These are phyloP conservation scores for Pyrus bretschneideri DNA, from an alignment of 306 rosid species.

Conservation along the genomic window DNA sequence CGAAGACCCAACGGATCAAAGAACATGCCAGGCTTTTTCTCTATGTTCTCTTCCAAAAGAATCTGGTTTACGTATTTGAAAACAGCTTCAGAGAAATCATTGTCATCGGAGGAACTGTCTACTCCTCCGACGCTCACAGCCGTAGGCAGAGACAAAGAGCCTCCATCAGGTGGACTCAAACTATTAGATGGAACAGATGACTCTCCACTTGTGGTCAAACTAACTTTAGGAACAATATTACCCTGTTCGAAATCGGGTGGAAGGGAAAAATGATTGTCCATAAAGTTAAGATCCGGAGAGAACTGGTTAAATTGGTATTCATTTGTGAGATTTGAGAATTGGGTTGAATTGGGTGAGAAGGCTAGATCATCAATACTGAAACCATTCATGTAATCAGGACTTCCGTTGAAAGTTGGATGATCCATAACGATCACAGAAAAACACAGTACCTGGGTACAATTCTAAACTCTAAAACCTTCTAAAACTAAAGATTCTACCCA, in stretches of 20 bases:
- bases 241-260: constrained; percentile 7
- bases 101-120: constrained; percentile 40
- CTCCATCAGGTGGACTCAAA: constrained; percentile 13
- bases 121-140: constrained; percentile 23
- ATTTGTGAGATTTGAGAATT: constrained; percentile 1
- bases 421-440: constrained; percentile 16
- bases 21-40: constrained; percentile 68
- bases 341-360: constrained; percentile 13
- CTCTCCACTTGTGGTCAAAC: background rate
- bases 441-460: background rate
- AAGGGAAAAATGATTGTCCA: background rate
- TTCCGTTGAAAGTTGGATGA: constrained; percentile 16
- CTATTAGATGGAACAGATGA: constrained; percentile 1
- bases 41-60: constrained; percentile 74
- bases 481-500: background rate
- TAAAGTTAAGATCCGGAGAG: constrained; percentile 21
- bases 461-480: background rate
- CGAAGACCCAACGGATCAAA: constrained; percentile 67
- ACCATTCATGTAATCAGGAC: constrained; percentile 20
- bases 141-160: constrained; percentile 11
- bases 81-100: constrained; percentile 47
- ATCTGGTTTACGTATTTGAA: constrained; percentile 64
- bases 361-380: background rate
- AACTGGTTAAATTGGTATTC: constrained; percentile 3
- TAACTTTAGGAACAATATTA: background rate